Evolutionary conservation across 2,329 filamentous ascomycete species (phyloP), one percentile per base, ranked within the genome.

Genomic region (Talaromyces amestolkiae): DNA sequence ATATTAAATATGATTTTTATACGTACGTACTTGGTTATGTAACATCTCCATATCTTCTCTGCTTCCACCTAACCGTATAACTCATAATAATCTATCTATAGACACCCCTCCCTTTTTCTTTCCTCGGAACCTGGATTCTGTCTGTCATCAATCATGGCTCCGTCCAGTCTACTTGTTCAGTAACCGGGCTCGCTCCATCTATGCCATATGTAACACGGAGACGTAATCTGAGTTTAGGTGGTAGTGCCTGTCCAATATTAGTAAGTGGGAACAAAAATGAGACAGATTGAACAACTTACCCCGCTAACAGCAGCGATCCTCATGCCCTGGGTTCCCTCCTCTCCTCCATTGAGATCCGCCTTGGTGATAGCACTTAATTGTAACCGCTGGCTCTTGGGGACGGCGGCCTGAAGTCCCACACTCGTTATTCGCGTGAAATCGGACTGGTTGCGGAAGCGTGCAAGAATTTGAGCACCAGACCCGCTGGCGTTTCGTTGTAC

Each of bases 91-190:
- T 43, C 47, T 53, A 37, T 61, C 13, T 62, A 53, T 53, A 54
- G 31, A 51, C 33, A 8, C 35, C 47, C 19, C 22, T 41, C n/a
- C 9, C 24, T 24, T 19, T 59, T 45, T 41, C 31, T n/a, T 54
- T 41, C 19, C 41, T 37, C 17, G 24, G 10, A 51, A 10, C 19
- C 22, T 49, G 11, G n/a, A 3, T 22, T 19, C n/a, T 61, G 27
- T 17, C n/a, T 54, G 17, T n/a, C 49, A 35, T 24, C 19, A 39
- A 37, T 65, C 60, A 66, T 15, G 92, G 89, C 79, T 99, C 95
- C 35, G 91, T 89, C 95, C 95, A 99, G 81, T 97, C 96, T 66
- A 98, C 93, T 80, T 98, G 93, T 74, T 99, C 95, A 75, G 90
- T 90, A 19, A 96, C 84, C 68, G 89, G 85, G 61, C 88, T 88